phyloP scores from a whole-genome alignment of 2,329 filamentous ascomycete genomes.

The Teratosphaeria destructans region DNA sequence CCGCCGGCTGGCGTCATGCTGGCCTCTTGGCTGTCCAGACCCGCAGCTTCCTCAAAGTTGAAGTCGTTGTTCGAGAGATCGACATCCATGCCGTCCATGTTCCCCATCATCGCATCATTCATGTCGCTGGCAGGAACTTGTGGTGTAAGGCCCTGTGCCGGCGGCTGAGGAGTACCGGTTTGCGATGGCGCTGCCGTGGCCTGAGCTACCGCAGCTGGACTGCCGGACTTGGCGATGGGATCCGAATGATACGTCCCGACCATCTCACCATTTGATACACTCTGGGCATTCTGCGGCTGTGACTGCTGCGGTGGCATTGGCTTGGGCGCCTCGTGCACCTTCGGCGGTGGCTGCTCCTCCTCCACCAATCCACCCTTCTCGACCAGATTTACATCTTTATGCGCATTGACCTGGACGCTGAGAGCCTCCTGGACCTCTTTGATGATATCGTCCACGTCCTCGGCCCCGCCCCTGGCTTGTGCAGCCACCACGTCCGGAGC shows the following conservation, averaged over 20 bases:
- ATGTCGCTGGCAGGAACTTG: slow-evolving; percentile 29
- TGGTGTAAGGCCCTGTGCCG: neutral
- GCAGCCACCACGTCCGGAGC: slow-evolving; percentile 34
- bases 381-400: slow-evolving; percentile 19
- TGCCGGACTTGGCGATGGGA: neutral
- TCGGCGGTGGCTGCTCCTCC: slow-evolving; percentile 10
- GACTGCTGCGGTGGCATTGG: neutral
- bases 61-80: slow-evolving; percentile 7
- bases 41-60: slow-evolving; percentile 6
- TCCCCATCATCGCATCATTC: slow-evolving; percentile 9
- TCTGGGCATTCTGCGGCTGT: neutral
- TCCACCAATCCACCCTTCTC: slow-evolving; percentile 27
- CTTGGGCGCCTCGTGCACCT: slow-evolving; percentile 4
- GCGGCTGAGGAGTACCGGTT: neutral
- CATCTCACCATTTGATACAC: neutral
- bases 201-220: neutral
- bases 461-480: slow-evolving; percentile 30
- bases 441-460: slow-evolving; percentile 62
- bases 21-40: neutral
- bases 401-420: slow-evolving; percentile 49
- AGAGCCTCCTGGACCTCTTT: slow-evolving; percentile 61
- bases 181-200: slow-evolving; percentile 1
- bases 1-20: neutral
- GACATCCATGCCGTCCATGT: slow-evolving; percentile 18
- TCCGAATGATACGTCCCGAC: slow-evolving; percentile 1